Evolutionary conservation across 192 early-diverging fungal species (phyloP).

Genomic region (Umbelopsis vinacea): DNA sequence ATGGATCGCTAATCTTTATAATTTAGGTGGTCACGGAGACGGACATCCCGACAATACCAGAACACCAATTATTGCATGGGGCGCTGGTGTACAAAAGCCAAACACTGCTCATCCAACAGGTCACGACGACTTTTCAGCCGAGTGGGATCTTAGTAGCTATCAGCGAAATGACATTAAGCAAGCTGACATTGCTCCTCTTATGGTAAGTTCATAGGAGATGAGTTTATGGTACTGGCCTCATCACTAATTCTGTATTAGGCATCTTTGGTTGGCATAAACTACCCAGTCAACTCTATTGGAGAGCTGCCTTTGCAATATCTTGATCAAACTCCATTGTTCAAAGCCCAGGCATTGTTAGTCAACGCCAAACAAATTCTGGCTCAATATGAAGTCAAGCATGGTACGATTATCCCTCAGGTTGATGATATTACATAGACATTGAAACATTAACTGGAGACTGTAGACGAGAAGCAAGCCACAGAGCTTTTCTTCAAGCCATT

Average conservation of each 20-base stretch:
- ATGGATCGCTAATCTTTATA: not conserved
- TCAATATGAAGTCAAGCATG: constrained; percentile 86
- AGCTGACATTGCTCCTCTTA: constrained; percentile 95
- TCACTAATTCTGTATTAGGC: constrained; percentile 51
- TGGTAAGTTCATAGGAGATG: constrained; percentile 55
- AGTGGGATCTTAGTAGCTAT: constrained; percentile 69
- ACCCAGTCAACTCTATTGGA: constrained; percentile 95
- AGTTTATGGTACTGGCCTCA: not conserved
- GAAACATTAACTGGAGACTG: not conserved
- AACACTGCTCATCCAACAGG: constrained; percentile 57
- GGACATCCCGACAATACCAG: constrained; percentile 95
- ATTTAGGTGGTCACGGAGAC: constrained; percentile 85
- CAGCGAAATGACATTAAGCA: constrained; percentile 87
- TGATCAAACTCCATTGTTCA: constrained; percentile 69
- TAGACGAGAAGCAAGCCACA: constrained; percentile 72
- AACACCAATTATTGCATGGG: constrained; percentile 95
- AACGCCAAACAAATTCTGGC: constrained; percentile 87
- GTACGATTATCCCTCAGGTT: constrained; percentile 22
- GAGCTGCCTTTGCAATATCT: constrained; percentile 83
- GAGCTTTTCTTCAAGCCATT: constrained; percentile 86
- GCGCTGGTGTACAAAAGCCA: constrained; percentile 82
- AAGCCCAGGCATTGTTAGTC: constrained; percentile 74
- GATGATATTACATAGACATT: not conserved
- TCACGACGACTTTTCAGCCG: constrained; percentile 74
- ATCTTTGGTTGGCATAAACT: constrained; percentile 81